A percentile compares a stretch with the other conserved stretches of the same genome.
These are phyloP conservation scores for Entamoeba invadens DNA, from an alignment of 208 protist genomes.

Conservation along the genomic window DNA sequence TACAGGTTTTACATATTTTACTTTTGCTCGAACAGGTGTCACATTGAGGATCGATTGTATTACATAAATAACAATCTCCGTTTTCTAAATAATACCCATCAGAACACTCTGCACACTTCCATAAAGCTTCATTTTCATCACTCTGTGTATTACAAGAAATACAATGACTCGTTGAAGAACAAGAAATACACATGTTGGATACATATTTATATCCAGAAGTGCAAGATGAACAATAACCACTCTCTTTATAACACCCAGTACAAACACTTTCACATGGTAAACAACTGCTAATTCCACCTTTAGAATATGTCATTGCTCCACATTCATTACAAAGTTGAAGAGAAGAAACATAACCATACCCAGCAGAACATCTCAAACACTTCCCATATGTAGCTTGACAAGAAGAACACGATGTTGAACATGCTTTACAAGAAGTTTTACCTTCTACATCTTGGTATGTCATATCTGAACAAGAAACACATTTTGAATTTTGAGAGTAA, in stretches of 20 bases:
- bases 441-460: not conserved
- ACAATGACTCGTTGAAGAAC: not conserved
- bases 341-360: not conserved
- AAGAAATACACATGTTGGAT: not conserved
- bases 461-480: not conserved
- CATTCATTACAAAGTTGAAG: not conserved
- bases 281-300: not conserved
- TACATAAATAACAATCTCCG: not conserved
- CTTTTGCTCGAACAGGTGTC: too few species aligned
- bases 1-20: not conserved
- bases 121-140: not conserved
- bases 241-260: not conserved
- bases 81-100: not conserved
- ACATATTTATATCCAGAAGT: not conserved
- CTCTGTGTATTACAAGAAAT: not conserved
- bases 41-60: not conserved
- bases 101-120: not conserved
- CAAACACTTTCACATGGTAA: not conserved
- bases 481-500: not conserved
- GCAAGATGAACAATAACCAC: not conserved
- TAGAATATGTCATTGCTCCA: not conserved
- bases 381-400: not conserved
- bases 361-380: not conserved
- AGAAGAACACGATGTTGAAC: not conserved
- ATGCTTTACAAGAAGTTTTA: not conserved